A percentile compares a stretch with the other conserved stretches of the same genome.
Conservation (phyloP, 495 filamentous ascomycete genomes). For the Antarctomyces pellizariae region DNA sequence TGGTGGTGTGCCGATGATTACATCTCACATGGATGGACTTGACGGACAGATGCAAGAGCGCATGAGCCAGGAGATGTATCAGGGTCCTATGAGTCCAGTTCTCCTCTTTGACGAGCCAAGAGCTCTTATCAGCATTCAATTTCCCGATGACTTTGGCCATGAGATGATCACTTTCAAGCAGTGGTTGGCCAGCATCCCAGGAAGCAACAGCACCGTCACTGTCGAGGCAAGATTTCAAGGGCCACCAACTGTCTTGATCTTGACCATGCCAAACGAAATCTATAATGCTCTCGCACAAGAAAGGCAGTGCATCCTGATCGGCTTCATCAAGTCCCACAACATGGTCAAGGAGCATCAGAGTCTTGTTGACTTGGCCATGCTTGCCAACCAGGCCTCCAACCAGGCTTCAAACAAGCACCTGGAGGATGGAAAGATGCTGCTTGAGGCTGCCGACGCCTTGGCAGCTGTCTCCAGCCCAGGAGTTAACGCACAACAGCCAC, state of each 20-base stretch:
- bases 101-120: slow-evolving; percentile 27
- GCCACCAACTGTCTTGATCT: slow-evolving; percentile 29
- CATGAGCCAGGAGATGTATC: slow-evolving; percentile 3
- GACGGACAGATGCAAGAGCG: slow-evolving; percentile 14
- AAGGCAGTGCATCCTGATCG: slow-evolving; percentile 30
- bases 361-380: slow-evolving; percentile 19
- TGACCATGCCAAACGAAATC: slow-evolving; percentile 29
- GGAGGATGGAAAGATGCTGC: slow-evolving; percentile 24
- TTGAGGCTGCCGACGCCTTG: slow-evolving; percentile 16
- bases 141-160: slow-evolving; percentile 29
- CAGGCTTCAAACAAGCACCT: slow-evolving; percentile 19
- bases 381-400: slow-evolving; percentile 8
- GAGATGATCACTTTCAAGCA: slow-evolving; percentile 34
- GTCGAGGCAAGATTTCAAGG: slow-evolving; percentile 36
- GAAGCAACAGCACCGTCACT: slow-evolving; percentile 23
- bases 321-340: slow-evolving; percentile 31
- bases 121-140: slow-evolving; percentile 30
- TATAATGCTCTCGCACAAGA: slow-evolving; percentile 31
- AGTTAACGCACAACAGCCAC: slow-evolving; percentile 8
- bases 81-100: slow-evolving; percentile 17
- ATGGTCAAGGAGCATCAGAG: slow-evolving; percentile 30
- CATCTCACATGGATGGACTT: slow-evolving; percentile 18
- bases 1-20: slow-evolving; percentile 12
- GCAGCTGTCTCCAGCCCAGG: slow-evolving; percentile 8
- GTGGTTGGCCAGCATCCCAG: slow-evolving; percentile 26